Conservation (phyloP, 2,329 filamentous ascomycete genomes). For the Dactylellina sp. region DNA sequence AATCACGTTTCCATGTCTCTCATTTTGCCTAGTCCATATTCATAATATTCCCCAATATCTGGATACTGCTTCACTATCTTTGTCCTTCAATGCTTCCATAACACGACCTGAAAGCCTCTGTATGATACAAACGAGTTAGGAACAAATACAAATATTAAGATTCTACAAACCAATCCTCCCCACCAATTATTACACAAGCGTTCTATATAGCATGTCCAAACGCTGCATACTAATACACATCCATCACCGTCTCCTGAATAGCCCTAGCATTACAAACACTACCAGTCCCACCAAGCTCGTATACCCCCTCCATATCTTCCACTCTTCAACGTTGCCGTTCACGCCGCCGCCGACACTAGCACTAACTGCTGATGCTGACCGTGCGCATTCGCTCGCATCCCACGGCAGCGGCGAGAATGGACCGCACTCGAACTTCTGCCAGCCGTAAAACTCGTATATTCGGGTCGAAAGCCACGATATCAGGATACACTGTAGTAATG, state of each 20-base stretch:
- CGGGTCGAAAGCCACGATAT: slow-evolving; percentile 15
- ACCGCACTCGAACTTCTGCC: slow-evolving; percentile 16
- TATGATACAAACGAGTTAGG: slow-evolving; percentile 22
- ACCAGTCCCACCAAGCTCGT: slow-evolving; percentile 7
- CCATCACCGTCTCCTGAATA: neutral
- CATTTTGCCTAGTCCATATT: neutral
- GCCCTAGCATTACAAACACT: slow-evolving; percentile 12
- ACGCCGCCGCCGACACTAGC: too few species aligned
- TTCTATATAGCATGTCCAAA: too few species aligned
- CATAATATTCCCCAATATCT: neutral
- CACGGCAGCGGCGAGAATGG: slow-evolving; percentile 14
- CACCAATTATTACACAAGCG: too few species aligned
- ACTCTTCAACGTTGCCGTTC: slow-evolving; percentile 3
- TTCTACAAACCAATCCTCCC: neutral
- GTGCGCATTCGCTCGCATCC: slow-evolving; percentile 16
- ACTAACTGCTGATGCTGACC: too few species aligned
- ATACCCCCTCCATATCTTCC: slow-evolving; percentile 2
- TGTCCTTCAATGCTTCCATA: neutral
- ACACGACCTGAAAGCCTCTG: neutral
- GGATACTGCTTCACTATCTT: neutral
- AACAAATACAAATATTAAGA: neutral
- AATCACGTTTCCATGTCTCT: too few species aligned
- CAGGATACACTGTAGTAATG: slow-evolving; percentile 16
- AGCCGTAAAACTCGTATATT: slow-evolving; percentile 12
- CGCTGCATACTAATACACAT: too few species aligned